Base-by-base conservation (phyloP, 805 yeast genomes). In the Diddensiella santjacobensis region DNA sequence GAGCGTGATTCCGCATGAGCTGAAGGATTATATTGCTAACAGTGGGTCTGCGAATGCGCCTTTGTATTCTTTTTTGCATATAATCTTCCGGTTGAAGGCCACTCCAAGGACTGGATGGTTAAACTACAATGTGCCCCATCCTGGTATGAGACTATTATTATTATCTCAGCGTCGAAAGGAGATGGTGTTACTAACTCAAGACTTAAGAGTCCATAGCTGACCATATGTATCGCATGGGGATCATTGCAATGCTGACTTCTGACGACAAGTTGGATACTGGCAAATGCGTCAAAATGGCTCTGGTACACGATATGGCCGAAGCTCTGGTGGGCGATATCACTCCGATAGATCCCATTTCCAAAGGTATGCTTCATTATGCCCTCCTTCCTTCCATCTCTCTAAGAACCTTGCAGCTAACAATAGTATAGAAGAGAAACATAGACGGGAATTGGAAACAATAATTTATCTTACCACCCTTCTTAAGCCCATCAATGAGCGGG, bases 71-170 rank as follows among this genome's bases (percentile, higher is more conserved):
- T 79, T 80, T 63, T 74, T 81, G 44, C 87, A 87, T 61, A 77
- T 88, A 26, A 77, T 87, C 0, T 75, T 83, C 44, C 72, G 81
- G 29, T 72, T 91, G 58, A 91, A 91, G 66, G 71, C 80, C 3
- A 91, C 87, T 61, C 81, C 76, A 57, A 77, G 99, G 63, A 91
- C 99, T 0, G 99, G 99, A 1, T 91, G 98, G 98, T 67, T 91
- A 18, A 91, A 88, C 62, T 80, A 79, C 59, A 75, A 78, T 8
- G 62, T 72, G 15, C 72, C 72, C 1, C 58, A 71, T 22, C 81
- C 83, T 2, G 87, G 54, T 48, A 38, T 35, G 47, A 8, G n/a
- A n/a, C n/a, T n/a, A n/a, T n/a, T n/a, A n/a, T n/a, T n/a, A n/a
- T n/a, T n/a, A n/a, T n/a, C n/a, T n/a, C n/a, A n/a, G n/a, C n/a